Conservation (phyloP, 352 stramenopile genomes). For the Phytophthora vignae region DNA sequence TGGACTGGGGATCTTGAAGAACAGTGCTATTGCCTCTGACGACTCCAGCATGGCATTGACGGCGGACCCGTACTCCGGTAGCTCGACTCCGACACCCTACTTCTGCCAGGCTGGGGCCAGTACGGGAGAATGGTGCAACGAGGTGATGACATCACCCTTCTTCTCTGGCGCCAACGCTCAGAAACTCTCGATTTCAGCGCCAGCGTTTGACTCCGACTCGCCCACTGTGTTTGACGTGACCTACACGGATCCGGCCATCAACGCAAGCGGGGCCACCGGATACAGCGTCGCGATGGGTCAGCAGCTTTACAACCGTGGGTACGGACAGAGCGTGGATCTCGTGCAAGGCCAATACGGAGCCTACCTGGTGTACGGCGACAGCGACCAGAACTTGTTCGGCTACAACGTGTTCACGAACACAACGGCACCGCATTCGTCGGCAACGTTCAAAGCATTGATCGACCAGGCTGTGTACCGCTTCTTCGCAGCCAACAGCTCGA, state of each 20-base stretch:
- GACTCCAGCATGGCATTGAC: constrained; percentile 47
- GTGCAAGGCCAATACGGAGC: constrained; percentile 45
- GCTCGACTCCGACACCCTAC: constrained; percentile 45
- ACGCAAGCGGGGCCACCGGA: constrained; percentile 45
- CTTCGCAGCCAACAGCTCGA: constrained; percentile 43
- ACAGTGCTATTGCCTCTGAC: constrained; percentile 31
- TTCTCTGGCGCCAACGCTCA: constrained; percentile 35
- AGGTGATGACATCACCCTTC: constrained; percentile 33
- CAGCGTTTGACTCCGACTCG: constrained; percentile 35
- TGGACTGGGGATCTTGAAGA: constrained; percentile 53
- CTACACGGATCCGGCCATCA: constrained; percentile 50
- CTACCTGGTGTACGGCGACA: constrained; percentile 50
- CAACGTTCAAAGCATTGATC: constrained; percentile 62
- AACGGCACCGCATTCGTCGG: constrained; percentile 42
- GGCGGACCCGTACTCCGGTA: constrained; percentile 25
- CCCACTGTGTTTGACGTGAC: constrained; percentile 58
- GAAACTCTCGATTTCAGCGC: constrained; percentile 20
- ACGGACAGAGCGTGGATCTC: constrained; percentile 24
- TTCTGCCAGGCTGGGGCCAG: constrained; percentile 39
- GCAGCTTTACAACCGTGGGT: constrained; percentile 53
- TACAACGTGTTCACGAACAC: constrained; percentile 73
- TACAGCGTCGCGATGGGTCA: constrained; percentile 50
- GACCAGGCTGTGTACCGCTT: constrained; percentile 61
- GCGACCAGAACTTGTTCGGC: constrained; percentile 42
- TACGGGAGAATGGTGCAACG: constrained; percentile 41